Evolutionary conservation across 2,329 filamentous ascomycete genomes (phyloP).

Genomic region (Calcarisporium arbuscula): DNA sequence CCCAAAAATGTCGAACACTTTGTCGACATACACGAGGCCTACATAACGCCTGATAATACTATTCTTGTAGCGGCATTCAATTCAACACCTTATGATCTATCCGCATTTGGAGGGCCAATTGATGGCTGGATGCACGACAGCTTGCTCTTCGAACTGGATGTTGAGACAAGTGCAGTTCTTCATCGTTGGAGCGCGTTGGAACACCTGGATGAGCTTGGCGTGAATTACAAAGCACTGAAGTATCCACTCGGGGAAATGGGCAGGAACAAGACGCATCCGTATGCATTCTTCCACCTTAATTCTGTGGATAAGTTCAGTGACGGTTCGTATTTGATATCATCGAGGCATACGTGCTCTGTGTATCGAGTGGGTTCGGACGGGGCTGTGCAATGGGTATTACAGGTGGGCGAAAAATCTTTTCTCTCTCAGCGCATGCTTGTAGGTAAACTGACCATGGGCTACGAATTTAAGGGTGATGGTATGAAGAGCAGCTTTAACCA

Average conservation of each 20-base stretch:
- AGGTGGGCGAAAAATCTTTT: too few relatives aligned
- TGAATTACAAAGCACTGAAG: too few relatives aligned
- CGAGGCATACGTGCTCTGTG: background rate
- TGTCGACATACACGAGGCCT: slow-evolving; percentile 6
- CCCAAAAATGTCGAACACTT: background rate
- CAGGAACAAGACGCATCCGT: slow-evolving; percentile 8
- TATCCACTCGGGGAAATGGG: too few relatives aligned
- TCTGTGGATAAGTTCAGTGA: slow-evolving; percentile 9
- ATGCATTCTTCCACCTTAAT: slow-evolving; percentile 21
- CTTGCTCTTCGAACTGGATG: slow-evolving; percentile 35
- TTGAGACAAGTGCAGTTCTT: slow-evolving; percentile 29
- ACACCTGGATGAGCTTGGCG: slow-evolving; percentile 16
- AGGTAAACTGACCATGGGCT: too few relatives aligned
- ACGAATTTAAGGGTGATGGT: background rate
- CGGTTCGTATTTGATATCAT: background rate
- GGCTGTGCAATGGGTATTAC: background rate
- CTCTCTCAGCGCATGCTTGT: too few relatives aligned
- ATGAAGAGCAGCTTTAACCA: background rate
- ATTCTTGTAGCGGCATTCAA: slow-evolving; percentile 19
- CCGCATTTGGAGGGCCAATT: slow-evolving; percentile 10
- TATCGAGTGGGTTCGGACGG: background rate
- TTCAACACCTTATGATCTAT: slow-evolving; percentile 13
- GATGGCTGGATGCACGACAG: slow-evolving; percentile 20
- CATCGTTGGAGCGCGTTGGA: slow-evolving; percentile 34
- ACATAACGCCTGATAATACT: slow-evolving; percentile 6